phyloP scores from a whole-genome alignment of 176 grass and related monocot genomes.

The Triticum turgidum region DNA sequence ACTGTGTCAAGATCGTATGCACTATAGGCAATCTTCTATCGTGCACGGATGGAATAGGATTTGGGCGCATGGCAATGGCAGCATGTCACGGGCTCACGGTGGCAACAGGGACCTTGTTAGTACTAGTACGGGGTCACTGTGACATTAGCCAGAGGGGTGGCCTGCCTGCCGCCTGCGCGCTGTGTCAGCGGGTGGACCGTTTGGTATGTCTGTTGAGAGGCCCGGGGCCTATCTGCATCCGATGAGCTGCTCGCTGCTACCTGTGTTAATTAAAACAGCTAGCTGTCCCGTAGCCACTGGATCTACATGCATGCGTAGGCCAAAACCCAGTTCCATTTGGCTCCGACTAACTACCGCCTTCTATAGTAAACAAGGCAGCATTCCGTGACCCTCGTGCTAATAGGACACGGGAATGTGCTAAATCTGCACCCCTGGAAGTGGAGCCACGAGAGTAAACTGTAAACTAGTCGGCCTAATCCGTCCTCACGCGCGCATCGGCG shows the following conservation, averaged over 20 bases:
- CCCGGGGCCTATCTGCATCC: background rate
- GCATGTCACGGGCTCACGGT: background rate
- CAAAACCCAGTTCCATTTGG: constrained; percentile 31
- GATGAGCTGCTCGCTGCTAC: constrained; percentile 29
- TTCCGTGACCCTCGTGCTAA: background rate
- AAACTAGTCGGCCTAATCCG: too few relatives aligned
- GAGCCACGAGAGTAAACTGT: too few relatives aligned
- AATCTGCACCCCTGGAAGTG: background rate
- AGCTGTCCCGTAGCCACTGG: constrained; percentile 29
- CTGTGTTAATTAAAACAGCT: constrained; percentile 37
- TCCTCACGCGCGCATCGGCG: background rate
- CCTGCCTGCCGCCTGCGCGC: background rate
- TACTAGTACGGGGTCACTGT: background rate
- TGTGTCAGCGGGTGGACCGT: constrained; percentile 23
- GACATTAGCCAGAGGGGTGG: background rate
- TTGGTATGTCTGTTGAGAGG: constrained; percentile 25
- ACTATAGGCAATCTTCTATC: background rate
- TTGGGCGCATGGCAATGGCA: too few relatives aligned
- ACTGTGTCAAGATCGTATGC: background rate
- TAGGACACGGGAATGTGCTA: background rate
- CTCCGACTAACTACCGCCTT: constrained; percentile 21
- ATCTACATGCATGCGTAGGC: background rate
- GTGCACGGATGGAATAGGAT: too few relatives aligned
- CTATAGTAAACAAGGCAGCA: background rate
- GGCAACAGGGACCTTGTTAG: too few relatives aligned